Percentiles rank a stretch among this genome's conserved stretches.
Evolutionary conservation across 345 rosid genomes (phyloP).

Genomic region (Gossypium raimondii): DNA sequence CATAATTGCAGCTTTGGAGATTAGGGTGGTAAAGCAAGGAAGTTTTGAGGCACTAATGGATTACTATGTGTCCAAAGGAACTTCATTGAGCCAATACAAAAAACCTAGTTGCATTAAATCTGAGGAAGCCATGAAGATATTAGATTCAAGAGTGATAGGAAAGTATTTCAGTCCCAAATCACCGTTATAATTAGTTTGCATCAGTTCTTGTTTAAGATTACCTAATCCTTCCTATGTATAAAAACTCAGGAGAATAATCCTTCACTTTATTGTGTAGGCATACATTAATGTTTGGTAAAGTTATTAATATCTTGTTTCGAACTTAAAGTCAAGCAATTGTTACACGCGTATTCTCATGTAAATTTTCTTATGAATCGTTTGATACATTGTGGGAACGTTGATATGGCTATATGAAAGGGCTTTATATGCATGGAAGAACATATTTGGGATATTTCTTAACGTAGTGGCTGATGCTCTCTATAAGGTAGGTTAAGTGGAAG

Average conservation of each 20-base stretch:
- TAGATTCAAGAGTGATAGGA: too few species aligned
- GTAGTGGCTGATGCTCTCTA: slow-evolving; percentile 49
- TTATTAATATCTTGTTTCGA: slow-evolving; percentile 41
- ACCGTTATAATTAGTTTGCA: too few species aligned
- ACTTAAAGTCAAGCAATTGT: slow-evolving; percentile 28
- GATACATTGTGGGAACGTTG: slow-evolving; percentile 37
- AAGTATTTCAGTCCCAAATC: too few species aligned
- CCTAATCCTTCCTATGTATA: too few species aligned
- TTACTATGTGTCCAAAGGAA: too few species aligned
- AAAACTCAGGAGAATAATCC: neutral
- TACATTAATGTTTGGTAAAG: slow-evolving; percentile 60
- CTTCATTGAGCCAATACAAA: too few species aligned
- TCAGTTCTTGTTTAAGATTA: too few species aligned
- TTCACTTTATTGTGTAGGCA: slow-evolving; percentile 31
- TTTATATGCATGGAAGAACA: slow-evolving; percentile 41
- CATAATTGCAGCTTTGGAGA: too few species aligned
- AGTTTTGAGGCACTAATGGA: too few species aligned
- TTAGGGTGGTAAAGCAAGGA: too few species aligned
- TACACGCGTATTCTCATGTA: slow-evolving; percentile 36
- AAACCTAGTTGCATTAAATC: too few species aligned
- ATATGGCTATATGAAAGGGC: slow-evolving; percentile 52
- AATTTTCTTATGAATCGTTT: slow-evolving; percentile 59
- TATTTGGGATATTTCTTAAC: slow-evolving; percentile 39
- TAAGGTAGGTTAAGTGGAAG: slow-evolving; percentile 56
- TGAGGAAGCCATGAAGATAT: too few species aligned